phyloP scores from a whole-genome alignment of 768 basidiomycete species.

The Russula ochroleuca region DNA sequence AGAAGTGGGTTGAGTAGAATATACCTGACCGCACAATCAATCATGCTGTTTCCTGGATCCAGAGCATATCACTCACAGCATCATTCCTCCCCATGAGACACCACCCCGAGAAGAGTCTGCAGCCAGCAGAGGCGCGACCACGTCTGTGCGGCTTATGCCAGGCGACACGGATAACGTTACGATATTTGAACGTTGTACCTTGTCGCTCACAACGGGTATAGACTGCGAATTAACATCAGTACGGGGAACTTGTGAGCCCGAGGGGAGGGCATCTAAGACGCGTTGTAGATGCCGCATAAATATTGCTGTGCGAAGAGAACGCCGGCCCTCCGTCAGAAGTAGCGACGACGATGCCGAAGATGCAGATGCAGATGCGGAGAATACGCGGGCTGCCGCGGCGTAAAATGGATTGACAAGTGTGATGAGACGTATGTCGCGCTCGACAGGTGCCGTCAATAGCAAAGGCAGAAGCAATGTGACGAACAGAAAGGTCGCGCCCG shows the following conservation, averaged over 20 bases:
- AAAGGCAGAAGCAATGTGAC: conserved; percentile 74
- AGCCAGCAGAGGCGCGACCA: conserved; percentile 52
- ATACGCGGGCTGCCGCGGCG: conserved; percentile 61
- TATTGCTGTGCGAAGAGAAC: conserved; percentile 58
- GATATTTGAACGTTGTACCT: conserved; percentile 64
- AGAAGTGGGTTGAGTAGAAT: conserved; percentile 62
- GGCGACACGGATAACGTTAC: conserved; percentile 70
- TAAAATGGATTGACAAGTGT: conserved; percentile 87
- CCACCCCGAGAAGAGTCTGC: conserved; percentile 40
- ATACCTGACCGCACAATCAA: conserved; percentile 45
- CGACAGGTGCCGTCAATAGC: conserved; percentile 76
- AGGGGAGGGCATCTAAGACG: conserved; percentile 75
- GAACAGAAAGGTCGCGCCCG: conserved; percentile 73
- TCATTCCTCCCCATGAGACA: conserved; percentile 42
- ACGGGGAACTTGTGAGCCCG: conserved; percentile 49
- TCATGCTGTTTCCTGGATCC: not conserved
- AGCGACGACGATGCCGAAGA: conserved; percentile 27
- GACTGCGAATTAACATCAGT: conserved; percentile 33
- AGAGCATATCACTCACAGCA: conserved; percentile 43
- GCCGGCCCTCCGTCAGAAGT: conserved; percentile 57
- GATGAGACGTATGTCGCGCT: conserved; percentile 87
- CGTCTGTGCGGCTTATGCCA: conserved; percentile 70
- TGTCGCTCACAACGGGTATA: conserved; percentile 40
- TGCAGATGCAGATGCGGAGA: conserved; percentile 34
- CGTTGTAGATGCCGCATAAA: conserved; percentile 79